These are phyloP conservation scores for Allium sativum DNA, from an alignment of 106 monocot genomes.

Conservation along the genomic window DNA sequence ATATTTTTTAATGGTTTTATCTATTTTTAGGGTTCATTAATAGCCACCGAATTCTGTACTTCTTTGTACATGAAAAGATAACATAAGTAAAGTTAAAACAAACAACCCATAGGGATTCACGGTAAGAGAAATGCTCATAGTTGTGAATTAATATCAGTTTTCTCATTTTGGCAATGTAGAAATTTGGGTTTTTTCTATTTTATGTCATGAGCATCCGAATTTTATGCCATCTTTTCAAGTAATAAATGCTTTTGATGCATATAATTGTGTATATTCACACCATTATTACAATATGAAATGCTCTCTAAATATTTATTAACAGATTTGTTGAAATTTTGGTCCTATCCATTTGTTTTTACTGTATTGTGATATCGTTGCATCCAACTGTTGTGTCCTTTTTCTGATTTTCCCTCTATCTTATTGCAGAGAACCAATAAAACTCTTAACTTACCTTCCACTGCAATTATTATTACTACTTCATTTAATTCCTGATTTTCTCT, in stretches of 20 bases:
- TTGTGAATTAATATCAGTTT: not conserved
- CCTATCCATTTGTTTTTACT: conserved; percentile 1
- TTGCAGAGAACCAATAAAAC: not conserved
- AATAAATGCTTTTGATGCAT: not conserved
- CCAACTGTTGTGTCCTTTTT: conserved; percentile 13
- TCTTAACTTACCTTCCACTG: conserved; percentile 3
- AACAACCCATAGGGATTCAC: conserved; percentile 1
- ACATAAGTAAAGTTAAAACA: not conserved
- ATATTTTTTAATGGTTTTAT: no score
- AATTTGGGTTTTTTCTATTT: conserved; percentile 1
- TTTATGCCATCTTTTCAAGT: not conserved
- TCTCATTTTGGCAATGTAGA: not conserved
- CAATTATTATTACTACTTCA: not conserved
- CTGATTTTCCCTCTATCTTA: not conserved
- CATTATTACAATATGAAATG: conserved; percentile 3
- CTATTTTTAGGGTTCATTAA: no score
- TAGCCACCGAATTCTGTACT: no score
- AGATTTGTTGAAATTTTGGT: conserved; percentile 1
- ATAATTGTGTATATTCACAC: not conserved
- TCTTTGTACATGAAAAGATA: no score
- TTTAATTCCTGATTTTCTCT: not conserved
- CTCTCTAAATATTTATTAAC: not conserved
- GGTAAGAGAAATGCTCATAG: no score
- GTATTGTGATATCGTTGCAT: conserved; percentile 1
- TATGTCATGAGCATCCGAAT: not conserved